Evolutionary conservation across 768 basidiomycete species (phyloP).

Genomic region (Lepiota brunneoincarnata): DNA sequence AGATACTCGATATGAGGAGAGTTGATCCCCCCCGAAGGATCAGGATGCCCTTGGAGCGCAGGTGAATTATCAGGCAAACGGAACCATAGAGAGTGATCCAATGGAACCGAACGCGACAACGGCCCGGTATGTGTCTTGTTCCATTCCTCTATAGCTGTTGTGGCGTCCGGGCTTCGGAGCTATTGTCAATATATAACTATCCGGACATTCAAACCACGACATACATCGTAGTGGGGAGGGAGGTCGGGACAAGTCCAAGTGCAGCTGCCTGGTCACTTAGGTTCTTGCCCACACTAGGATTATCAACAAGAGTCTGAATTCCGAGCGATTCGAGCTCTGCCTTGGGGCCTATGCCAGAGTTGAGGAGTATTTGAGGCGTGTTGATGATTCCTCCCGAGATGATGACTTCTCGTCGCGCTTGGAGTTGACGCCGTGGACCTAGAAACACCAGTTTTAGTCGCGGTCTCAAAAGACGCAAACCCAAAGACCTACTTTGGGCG

Average conservation of each 20-base stretch:
- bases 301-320: slow-evolving; percentile 14
- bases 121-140: slow-evolving; percentile 21
- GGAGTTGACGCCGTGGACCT: slow-evolving; percentile 12
- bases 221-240: slow-evolving; percentile 12
- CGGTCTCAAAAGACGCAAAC: too few relatives aligned
- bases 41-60: background rate
- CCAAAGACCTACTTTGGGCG: background rate
- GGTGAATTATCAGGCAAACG: slow-evolving; percentile 16
- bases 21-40: slow-evolving; percentile 10
- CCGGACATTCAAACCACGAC: background rate
- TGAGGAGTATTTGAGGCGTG: slow-evolving; percentile 28
- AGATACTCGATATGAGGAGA: slow-evolving; percentile 8
- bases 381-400: slow-evolving; percentile 31
- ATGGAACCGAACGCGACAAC: slow-evolving; percentile 7
- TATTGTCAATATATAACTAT: background rate
- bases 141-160: slow-evolving; percentile 16
- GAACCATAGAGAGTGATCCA: slow-evolving; percentile 18
- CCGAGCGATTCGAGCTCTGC: slow-evolving; percentile 17
- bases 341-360: slow-evolving; percentile 32
- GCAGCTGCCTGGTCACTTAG: slow-evolving; percentile 23
- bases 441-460: background rate
- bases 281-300: slow-evolving; percentile 14
- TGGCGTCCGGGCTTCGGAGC: background rate
- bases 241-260: background rate
- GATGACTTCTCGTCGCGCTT: slow-evolving; percentile 31